These are phyloP conservation scores for Trichophyton rubrum DNA, from an alignment of 2,329 filamentous ascomycete genomes.

Conservation along the genomic window DNA sequence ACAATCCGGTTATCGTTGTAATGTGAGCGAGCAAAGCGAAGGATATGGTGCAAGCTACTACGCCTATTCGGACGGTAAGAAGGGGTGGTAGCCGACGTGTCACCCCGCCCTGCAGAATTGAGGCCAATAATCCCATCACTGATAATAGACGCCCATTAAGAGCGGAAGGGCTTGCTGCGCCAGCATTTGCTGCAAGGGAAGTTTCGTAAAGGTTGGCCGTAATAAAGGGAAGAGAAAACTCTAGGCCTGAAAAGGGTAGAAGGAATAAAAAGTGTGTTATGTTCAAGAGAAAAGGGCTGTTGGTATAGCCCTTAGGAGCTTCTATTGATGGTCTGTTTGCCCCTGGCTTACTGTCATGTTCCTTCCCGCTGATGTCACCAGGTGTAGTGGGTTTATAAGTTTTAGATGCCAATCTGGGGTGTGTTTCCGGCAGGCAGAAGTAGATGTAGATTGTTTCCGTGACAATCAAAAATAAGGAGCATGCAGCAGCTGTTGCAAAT, in stretches of 20 bases:
- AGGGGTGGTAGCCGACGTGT: slow-evolving; percentile 75
- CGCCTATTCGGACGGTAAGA: slow-evolving; percentile 64
- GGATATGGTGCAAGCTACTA: slow-evolving; percentile 61
- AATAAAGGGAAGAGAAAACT: slow-evolving; percentile 95
- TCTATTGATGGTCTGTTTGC: slow-evolving; percentile 14
- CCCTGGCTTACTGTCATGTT: slow-evolving; percentile 17
- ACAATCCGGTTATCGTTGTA: slow-evolving; percentile 56
- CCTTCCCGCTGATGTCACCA: slow-evolving; percentile 15
- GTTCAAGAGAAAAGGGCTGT: slow-evolving; percentile 73
- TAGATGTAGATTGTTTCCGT: slow-evolving; percentile 84
- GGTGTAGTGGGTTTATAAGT: slow-evolving; percentile 5
- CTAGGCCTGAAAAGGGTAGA: slow-evolving; percentile 95
- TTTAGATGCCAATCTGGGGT: slow-evolving; percentile 33
- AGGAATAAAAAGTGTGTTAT: slow-evolving; percentile 79
- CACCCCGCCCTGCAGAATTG: slow-evolving; percentile 83
- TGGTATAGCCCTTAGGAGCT: slow-evolving; percentile 38
- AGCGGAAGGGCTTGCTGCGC: slow-evolving; percentile 39
- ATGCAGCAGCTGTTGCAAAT: slow-evolving; percentile 81
- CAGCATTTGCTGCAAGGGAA: slow-evolving; percentile 25
- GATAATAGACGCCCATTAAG: slow-evolving; percentile 78
- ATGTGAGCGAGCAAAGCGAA: slow-evolving; percentile 69
- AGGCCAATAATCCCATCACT: slow-evolving; percentile 81
- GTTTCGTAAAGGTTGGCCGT: slow-evolving; percentile 89
- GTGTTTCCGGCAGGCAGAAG: slow-evolving; percentile 69
- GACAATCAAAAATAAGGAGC: slow-evolving; percentile 73